Percentiles rank a stretch among this genome's conserved stretches.
phyloP scores from a whole-genome alignment of 352 stramenopile genomes.

The Globisporangium nagaii region DNA sequence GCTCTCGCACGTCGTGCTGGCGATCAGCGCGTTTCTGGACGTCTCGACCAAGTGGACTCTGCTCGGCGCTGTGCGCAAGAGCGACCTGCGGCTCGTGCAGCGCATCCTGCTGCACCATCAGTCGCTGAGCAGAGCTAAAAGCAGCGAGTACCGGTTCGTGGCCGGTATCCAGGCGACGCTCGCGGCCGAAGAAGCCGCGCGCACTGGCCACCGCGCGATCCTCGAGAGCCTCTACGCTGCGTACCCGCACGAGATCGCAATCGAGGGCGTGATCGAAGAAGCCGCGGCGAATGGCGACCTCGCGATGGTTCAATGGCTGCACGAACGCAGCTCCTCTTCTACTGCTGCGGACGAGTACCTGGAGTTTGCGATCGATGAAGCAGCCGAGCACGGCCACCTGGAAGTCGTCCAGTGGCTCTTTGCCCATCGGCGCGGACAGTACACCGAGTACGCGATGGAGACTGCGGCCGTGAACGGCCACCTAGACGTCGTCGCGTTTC shows the following conservation, averaged over 20 bases:
- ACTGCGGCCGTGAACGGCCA: constrained; percentile 9
- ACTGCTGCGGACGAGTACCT: not conserved
- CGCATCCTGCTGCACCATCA: not conserved
- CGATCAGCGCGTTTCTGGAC: constrained; percentile 21
- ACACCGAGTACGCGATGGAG: constrained; percentile 4
- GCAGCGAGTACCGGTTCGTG: not conserved
- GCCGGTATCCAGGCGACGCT: constrained; percentile 1
- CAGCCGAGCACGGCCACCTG: constrained; percentile 15
- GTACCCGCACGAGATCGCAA: constrained; percentile 1
- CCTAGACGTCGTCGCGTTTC: not conserved
- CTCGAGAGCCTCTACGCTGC: constrained; percentile 3
- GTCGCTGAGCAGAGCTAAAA: not conserved
- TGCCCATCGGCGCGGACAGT: not conserved
- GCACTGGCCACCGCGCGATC: not conserved
- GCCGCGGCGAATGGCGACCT: constrained; percentile 6
- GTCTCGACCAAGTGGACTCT: constrained; percentile 17
- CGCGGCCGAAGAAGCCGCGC: constrained; percentile 4
- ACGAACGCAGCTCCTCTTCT: no score
- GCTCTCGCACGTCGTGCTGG: constrained; percentile 21
- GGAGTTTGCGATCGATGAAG: constrained; percentile 15
- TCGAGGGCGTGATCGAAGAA: constrained; percentile 13
- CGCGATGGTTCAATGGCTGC: constrained; percentile 11
- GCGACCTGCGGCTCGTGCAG: constrained; percentile 9
- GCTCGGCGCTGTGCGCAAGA: not conserved
- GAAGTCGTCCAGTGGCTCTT: constrained; percentile 20